Evolutionary conservation across 495 filamentous ascomycete genomes (phyloP).

Genomic region (Talaromyces nanjingensis): DNA sequence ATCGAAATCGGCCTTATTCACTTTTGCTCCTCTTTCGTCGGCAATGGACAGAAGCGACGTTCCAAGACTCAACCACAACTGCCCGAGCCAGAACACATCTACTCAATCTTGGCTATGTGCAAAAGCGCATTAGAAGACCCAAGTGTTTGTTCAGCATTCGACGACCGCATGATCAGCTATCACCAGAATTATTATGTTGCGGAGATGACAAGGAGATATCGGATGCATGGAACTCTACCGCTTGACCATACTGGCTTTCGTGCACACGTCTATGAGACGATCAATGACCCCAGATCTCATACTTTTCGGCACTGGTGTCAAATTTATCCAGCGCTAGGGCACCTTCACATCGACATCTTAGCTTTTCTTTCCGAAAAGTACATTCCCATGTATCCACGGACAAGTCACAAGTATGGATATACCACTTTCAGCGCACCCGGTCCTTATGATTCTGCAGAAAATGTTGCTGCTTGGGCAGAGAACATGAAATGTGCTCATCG

Average conservation of each 20-base stretch:
- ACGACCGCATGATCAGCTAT: constrained; percentile 17
- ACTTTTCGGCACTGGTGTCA: constrained; percentile 27
- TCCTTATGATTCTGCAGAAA: not conserved
- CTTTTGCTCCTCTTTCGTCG: constrained; percentile 23
- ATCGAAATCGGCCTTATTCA: constrained; percentile 33
- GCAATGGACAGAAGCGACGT: constrained; percentile 8
- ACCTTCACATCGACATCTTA: constrained; percentile 22
- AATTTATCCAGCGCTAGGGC: constrained; percentile 18
- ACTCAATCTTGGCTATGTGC: constrained; percentile 24
- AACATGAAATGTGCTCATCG: constrained; percentile 26
- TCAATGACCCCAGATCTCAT: constrained; percentile 13
- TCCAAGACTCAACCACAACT: constrained; percentile 14
- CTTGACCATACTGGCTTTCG: constrained; percentile 31
- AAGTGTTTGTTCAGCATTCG: constrained; percentile 18
- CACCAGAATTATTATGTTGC: constrained; percentile 23
- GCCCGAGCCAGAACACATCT: constrained; percentile 26
- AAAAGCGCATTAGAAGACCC: constrained; percentile 27
- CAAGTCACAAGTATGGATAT: not conserved
- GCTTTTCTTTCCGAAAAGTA: constrained; percentile 30
- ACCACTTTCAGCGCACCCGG: not conserved
- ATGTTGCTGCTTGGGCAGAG: constrained; percentile 14
- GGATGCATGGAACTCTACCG: constrained; percentile 8
- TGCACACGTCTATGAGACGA: constrained; percentile 16
- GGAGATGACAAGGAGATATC: constrained; percentile 11
- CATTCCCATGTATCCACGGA: constrained; percentile 17